phyloP scores from a whole-genome alignment of 2,329 filamentous ascomycete genomes.

The Xylariaceae sp. region DNA sequence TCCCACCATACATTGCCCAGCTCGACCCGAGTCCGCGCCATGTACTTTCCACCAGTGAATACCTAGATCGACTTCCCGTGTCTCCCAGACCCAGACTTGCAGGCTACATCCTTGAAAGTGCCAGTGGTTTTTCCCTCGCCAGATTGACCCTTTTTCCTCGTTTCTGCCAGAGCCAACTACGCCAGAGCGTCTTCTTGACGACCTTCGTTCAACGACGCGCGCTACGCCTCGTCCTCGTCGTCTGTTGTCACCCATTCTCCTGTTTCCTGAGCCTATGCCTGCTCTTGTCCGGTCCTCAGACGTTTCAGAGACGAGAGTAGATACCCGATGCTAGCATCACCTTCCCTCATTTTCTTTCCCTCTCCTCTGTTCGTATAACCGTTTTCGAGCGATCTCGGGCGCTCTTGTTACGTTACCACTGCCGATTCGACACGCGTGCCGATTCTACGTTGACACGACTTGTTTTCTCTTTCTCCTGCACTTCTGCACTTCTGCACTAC shows the following conservation, averaged over 20 bases:
- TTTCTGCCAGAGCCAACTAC: slow-evolving; percentile 11
- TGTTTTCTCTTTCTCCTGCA: too few relatives aligned
- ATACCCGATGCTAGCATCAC: slow-evolving; percentile 26
- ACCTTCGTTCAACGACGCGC: slow-evolving; percentile 21
- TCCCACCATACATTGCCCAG: neutral
- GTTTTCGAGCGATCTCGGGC: slow-evolving; percentile 13
- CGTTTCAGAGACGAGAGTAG: slow-evolving; percentile 11
- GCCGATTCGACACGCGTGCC: slow-evolving; percentile 13
- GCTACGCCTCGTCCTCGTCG: slow-evolving; percentile 15
- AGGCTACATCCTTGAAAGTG: slow-evolving; percentile 11
- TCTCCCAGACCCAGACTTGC: slow-evolving; percentile 1
- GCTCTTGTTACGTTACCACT: slow-evolving; percentile 4
- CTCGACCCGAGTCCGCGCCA: neutral
- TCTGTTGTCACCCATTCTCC: slow-evolving; percentile 6
- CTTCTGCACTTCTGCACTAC: too few relatives aligned
- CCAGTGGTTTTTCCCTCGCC: slow-evolving; percentile 16
- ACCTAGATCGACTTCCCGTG: slow-evolving; percentile 4
- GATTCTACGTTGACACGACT: slow-evolving; percentile 2
- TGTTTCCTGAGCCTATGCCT: slow-evolving; percentile 11
- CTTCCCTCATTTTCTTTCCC: slow-evolving; percentile 21
- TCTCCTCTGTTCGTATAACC: slow-evolving; percentile 20
- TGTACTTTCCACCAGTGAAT: slow-evolving; percentile 17
- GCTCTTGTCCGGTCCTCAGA: slow-evolving; percentile 9
- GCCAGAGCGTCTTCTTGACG: slow-evolving; percentile 14
- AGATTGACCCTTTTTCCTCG: slow-evolving; percentile 24